Conservation (phyloP, 768 basidiomycete species). For the Leccinum subtestaceum region DNA sequence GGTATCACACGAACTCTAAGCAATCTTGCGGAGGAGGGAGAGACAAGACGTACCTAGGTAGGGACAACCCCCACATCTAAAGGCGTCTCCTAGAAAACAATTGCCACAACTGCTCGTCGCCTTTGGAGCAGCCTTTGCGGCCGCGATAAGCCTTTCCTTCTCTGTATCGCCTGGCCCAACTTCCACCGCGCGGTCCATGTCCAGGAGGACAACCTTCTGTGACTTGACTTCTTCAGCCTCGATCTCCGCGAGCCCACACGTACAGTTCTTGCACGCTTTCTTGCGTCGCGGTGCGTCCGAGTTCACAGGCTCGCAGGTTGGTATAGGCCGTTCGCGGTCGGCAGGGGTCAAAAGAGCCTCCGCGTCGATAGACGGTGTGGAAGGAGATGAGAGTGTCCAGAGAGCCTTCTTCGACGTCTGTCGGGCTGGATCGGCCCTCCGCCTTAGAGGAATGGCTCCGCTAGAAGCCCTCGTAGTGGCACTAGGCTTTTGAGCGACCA, state of each 20-base stretch:
- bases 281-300: constrained; percentile 60
- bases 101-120: constrained; percentile 96
- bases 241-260: constrained; percentile 93
- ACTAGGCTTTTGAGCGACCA: constrained; percentile 73
- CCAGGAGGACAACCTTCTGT: constrained; percentile 65
- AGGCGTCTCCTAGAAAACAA: constrained; percentile 97
- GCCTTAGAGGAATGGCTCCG: constrained; percentile 47
- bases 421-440: constrained; percentile 50
- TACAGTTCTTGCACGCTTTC: constrained; percentile 94
- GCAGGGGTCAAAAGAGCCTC: constrained; percentile 80
- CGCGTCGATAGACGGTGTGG: constrained; percentile 75
- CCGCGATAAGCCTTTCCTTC: constrained; percentile 60
- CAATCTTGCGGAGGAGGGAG: neutral
- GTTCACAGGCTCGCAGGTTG: constrained; percentile 67
- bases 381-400: constrained; percentile 75
- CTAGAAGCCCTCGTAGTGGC: constrained; percentile 34
- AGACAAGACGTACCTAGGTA: constrained; percentile 76
- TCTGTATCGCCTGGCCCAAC: constrained; percentile 56
- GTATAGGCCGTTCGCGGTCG: constrained; percentile 76
- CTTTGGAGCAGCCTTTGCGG: constrained; percentile 72
- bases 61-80: constrained; percentile 93
- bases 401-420: constrained; percentile 82
- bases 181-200: constrained; percentile 55
- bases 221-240: constrained; percentile 75
- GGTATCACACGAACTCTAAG: constrained; percentile 9